These are phyloP conservation scores for Aureobasidium melanogenum DNA, from an alignment of 2,329 filamentous ascomycete genomes.

Conservation along the genomic window DNA sequence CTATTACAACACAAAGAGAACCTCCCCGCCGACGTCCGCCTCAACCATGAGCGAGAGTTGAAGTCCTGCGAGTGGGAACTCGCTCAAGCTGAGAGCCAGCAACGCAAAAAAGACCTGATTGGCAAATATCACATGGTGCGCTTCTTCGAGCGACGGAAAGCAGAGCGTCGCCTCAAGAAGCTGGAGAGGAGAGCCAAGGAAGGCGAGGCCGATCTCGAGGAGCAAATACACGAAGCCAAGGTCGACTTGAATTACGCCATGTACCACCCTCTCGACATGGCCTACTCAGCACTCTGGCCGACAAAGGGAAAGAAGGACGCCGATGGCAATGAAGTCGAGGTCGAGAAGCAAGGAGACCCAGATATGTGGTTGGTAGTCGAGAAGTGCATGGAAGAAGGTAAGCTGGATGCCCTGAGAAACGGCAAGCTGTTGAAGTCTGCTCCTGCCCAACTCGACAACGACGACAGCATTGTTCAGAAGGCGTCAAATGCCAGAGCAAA, in stretches of 20 bases:
- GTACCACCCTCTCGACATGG: constrained; percentile 61
- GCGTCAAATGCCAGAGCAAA: constrained; percentile 6
- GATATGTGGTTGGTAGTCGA: constrained; percentile 63
- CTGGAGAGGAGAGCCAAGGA: constrained; percentile 49
- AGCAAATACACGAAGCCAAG: constrained; percentile 45
- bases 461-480: constrained; percentile 2
- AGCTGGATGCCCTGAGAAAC: constrained; percentile 48
- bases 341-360: constrained; percentile 33
- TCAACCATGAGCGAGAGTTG: constrained; percentile 65
- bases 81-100: constrained; percentile 49
- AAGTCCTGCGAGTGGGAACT: constrained; percentile 58
- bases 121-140: constrained; percentile 73
- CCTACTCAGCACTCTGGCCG: constrained; percentile 53
- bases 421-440: constrained; percentile 29
- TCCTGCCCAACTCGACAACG: constrained; percentile 13
- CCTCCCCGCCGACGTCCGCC: constrained; percentile 58
- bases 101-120: constrained; percentile 61
- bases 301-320: constrained; percentile 24
- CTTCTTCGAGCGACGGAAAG: constrained; percentile 73
- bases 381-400: constrained; percentile 51
- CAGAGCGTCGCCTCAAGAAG: constrained; percentile 54
- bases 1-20: constrained; percentile 51
- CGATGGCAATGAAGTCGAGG: constrained; percentile 26
- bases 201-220: constrained; percentile 26
- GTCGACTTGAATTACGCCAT: constrained; percentile 69